Conservation (phyloP, 768 basidiomycete species). For the Termitomyces titanicus region DNA sequence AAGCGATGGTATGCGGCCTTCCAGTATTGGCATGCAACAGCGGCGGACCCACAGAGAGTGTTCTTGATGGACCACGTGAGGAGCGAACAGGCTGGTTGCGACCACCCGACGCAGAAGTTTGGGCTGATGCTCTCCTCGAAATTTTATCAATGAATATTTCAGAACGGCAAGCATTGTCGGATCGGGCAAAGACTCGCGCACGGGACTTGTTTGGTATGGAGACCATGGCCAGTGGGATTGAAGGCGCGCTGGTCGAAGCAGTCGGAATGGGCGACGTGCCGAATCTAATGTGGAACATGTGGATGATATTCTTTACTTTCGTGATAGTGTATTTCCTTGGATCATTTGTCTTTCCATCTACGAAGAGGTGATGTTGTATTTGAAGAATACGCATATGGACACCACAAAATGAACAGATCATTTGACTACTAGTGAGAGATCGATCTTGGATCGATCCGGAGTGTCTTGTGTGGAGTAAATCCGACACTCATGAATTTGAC, state of each 20-base stretch:
- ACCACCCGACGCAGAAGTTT: conserved; percentile 53
- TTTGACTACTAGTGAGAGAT: no score
- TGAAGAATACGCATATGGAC: no score
- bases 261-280: conserved; percentile 44
- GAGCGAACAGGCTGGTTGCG: conserved; percentile 79
- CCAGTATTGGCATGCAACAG: conserved; percentile 86
- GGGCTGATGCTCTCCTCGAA: conserved; percentile 66
- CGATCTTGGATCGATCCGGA: no score
- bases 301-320: conserved; percentile 28
- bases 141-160: conserved; percentile 44
- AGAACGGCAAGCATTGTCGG: conserved; percentile 46
- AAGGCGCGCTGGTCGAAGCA: conserved; percentile 51
- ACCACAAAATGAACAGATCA: no score
- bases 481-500: no score
- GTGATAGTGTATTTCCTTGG: conserved; percentile 26
- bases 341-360: conserved; percentile 14
- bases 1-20: conserved; percentile 89
- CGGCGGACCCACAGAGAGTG: conserved; percentile 89
- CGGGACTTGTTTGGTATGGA: conserved; percentile 69
- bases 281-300: conserved; percentile 12
- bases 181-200: conserved; percentile 59
- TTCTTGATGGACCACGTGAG: conserved; percentile 34
- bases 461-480: no score
- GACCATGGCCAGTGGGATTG: conserved; percentile 62
- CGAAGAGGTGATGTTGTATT: background rate